These are phyloP conservation scores for Leccinum pachyderme DNA, from an alignment of 1,284 basidiomycete genomes.

Conservation along the genomic window DNA sequence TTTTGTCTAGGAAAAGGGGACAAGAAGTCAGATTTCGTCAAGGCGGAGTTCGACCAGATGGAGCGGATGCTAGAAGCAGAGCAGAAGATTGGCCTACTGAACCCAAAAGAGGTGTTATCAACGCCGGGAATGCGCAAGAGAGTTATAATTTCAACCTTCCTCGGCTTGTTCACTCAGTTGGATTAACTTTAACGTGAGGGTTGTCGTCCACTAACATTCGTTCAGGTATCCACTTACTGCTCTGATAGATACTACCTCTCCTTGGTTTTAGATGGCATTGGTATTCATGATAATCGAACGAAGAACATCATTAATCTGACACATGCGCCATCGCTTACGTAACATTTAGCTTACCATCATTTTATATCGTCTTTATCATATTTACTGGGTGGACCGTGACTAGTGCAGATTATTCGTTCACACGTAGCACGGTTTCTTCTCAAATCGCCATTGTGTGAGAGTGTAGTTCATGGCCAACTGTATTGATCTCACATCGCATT, in stretches of 20 bases:
- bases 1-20: slow-evolving; percentile 49
- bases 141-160: slow-evolving; percentile 1
- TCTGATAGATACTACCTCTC: slow-evolving; percentile 13
- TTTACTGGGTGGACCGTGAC: slow-evolving; percentile 15
- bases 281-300: slow-evolving; percentile 16
- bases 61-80: slow-evolving; percentile 30
- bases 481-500: background rate
- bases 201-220: too few species aligned
- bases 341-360: background rate
- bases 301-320: slow-evolving; percentile 17
- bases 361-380: slow-evolving; percentile 10
- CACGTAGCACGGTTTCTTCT: slow-evolving; percentile 2
- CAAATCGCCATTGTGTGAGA: slow-evolving; percentile 9
- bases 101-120: background rate
- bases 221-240: background rate
- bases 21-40: slow-evolving; percentile 36
- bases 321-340: too few species aligned
- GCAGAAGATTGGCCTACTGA: background rate
- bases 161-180: slow-evolving; percentile 42
- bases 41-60: slow-evolving; percentile 19
- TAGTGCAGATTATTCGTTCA: slow-evolving; percentile 12
- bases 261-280: slow-evolving; percentile 16
- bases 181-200: slow-evolving; percentile 6
- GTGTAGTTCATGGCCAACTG: background rate
- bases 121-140: slow-evolving; percentile 12